These are phyloP conservation scores for Pharnaceum exiguum DNA, from an alignment of 148 eudicot genomes.

Conservation along the genomic window DNA sequence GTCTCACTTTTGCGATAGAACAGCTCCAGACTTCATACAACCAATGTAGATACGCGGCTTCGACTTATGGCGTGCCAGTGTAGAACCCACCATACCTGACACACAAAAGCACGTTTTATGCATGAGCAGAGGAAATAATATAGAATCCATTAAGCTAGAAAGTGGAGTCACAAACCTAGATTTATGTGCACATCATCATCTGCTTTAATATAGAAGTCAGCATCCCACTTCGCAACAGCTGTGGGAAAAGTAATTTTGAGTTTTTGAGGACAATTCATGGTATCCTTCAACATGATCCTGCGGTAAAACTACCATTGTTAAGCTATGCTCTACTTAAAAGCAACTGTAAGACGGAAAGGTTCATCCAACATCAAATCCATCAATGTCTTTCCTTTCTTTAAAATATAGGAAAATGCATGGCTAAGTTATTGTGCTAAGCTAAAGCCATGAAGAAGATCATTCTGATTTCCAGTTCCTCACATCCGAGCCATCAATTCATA, in stretches of 20 bases:
- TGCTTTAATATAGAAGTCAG: constrained; percentile 72
- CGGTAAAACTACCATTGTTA: constrained; percentile 4
- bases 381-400: too few species aligned
- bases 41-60: constrained; percentile 73
- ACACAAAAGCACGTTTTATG: constrained; percentile 1
- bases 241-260: constrained; percentile 61
- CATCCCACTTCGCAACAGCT: constrained; percentile 76
- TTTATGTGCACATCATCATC: constrained; percentile 85
- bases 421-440: too few species aligned
- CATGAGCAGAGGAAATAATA: not conserved
- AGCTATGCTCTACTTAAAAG: not conserved
- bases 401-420: too few species aligned
- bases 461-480: too few species aligned
- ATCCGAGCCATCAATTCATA: too few species aligned
- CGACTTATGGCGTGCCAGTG: constrained; percentile 56
- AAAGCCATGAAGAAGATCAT: too few species aligned
- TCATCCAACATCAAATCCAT: not conserved
- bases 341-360: not conserved
- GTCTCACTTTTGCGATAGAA: constrained; percentile 60
- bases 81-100: constrained; percentile 51
- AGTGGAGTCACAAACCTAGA: constrained; percentile 39
- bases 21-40: constrained; percentile 82
- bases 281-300: constrained; percentile 85
- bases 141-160: not conserved
- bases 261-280: constrained; percentile 69